Conservation (phyloP, 2,329 filamentous ascomycete genomes). For the Pseudopyricularia cyperi region DNA sequence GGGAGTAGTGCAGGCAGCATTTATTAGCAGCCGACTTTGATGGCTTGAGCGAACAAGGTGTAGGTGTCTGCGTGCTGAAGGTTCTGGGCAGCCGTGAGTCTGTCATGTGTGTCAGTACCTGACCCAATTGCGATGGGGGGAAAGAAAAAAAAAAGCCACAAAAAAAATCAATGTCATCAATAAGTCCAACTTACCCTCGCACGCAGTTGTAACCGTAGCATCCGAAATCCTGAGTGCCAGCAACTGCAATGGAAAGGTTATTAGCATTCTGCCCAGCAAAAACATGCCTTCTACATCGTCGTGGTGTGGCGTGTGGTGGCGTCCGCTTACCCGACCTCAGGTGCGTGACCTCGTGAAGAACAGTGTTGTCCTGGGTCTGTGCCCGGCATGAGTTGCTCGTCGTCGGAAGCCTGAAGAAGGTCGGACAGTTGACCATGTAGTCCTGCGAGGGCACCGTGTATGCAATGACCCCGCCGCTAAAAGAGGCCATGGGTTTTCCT, state of each 20-base stretch:
- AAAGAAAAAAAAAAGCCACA: too few species aligned
- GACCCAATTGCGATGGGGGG: too few species aligned
- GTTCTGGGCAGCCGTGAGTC: conserved; percentile 33
- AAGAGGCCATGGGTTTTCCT: too few species aligned
- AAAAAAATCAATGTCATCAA: too few species aligned
- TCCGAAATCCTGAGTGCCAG: conserved; percentile 45
- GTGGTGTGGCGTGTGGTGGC: too few species aligned
- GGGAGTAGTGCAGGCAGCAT: not conserved
- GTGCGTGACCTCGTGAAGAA: conserved; percentile 54
- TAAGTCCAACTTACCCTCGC: conserved; percentile 6
- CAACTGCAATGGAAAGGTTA: conserved; percentile 15
- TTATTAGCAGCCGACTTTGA: conserved; percentile 1
- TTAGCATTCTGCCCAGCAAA: too few species aligned
- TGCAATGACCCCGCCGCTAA: conserved; percentile 42
- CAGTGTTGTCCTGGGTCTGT: conserved; percentile 53
- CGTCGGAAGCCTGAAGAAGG: conserved; percentile 44
- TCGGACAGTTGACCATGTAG: conserved; percentile 47
- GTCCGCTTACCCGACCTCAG: conserved; percentile 9
- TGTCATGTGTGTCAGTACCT: too few species aligned
- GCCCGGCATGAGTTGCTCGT: conserved; percentile 40
- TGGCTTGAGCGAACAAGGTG: conserved; percentile 20
- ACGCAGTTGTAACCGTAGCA: conserved; percentile 45
- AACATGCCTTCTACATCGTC: too few species aligned
- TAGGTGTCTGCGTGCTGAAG: conserved; percentile 53
- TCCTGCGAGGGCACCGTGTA: conserved; percentile 43